Base-by-base conservation (phyloP, 768 basidiomycete species). In the Russula earlei region DNA sequence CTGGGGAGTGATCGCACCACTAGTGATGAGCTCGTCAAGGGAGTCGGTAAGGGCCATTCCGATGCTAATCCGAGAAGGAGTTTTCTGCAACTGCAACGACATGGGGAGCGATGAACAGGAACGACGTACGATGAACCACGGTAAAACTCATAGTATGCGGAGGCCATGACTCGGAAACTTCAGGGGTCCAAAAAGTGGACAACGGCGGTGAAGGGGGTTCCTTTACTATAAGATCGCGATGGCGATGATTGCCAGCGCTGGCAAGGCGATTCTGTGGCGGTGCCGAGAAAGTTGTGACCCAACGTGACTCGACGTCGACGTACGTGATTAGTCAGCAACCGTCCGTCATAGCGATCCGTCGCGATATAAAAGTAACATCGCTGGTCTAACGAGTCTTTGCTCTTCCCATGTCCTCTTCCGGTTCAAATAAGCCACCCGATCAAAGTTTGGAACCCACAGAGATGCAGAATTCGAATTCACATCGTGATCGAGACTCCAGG, bases 41-140 rank as follows among this genome's bases (percentile, higher is more conserved):
- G 95, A 93, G 75, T 99, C 96, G 14, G 94, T 95, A 49, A 99
- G 78, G 50, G 95, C 92, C 80, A 93, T 91, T 49, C 96, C 96
- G 70, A 98, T 91, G 62, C 96, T 98, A 67, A 9, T 51, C 31
- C 25, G 46, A 50, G 52, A 27, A 14, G 37, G 38, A 27, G n/a
- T 48, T 43, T 36, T 50, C 49, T 42, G 29, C 48, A 52, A 47
- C 29, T 31, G 29, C 55, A 22, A 55, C 49, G 27, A 55, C 49
- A 59, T 49, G 45, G 48, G 37, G 41, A 31, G 41, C 36, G 15
- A 37, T 2, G 33, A 58, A 79, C 84, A 66, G 33, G 20, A 34
- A 5, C 22, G 57, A 80, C 87, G 66, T 75, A 92, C 90, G 89
- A 90, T 41, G 89, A 90, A 57, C 89, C 88, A 58, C 91, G 80